Evolutionary conservation across 2,329 filamentous ascomycete species (phyloP).

Genomic region (Ophiognomonia clavigignenti-juglandacearum): DNA sequence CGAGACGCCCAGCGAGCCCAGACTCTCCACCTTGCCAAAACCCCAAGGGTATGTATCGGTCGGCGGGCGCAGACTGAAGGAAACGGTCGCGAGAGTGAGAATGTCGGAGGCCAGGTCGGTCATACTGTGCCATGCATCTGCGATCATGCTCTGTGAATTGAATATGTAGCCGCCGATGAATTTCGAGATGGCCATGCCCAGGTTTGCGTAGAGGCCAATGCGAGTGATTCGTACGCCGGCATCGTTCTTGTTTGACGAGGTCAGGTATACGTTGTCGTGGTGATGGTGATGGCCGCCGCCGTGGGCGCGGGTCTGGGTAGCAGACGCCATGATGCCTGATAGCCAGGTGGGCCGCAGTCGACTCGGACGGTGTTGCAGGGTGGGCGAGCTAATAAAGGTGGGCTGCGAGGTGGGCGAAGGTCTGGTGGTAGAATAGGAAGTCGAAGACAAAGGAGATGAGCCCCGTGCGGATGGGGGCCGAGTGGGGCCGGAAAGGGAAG

Average conservation of each 20-base stretch:
- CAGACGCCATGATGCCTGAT: slow-evolving; percentile 21
- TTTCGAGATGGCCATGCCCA: slow-evolving; percentile 91
- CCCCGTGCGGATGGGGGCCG: slow-evolving; percentile 19
- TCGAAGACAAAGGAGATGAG: slow-evolving; percentile 13
- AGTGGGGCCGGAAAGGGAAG: slow-evolving; percentile 15
- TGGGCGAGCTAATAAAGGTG: slow-evolving; percentile 12
- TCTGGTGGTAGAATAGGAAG: slow-evolving; percentile 7
- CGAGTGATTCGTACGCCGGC: slow-evolving; percentile 91
- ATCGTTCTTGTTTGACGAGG: slow-evolving; percentile 80
- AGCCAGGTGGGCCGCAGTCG: slow-evolving; percentile 18
- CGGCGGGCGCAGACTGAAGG: slow-evolving; percentile 83
- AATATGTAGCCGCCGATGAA: slow-evolving; percentile 89
- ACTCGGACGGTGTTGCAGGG: slow-evolving; percentile 11
- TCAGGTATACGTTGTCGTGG: slow-evolving; percentile 78
- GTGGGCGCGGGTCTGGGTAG: slow-evolving; percentile 34
- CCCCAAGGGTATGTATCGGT: slow-evolving; percentile 81
- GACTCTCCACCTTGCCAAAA: slow-evolving; percentile 95
- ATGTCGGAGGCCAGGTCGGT: slow-evolving; percentile 94
- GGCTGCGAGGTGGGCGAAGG: slow-evolving; percentile 6
- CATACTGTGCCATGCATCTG: slow-evolving; percentile 92
- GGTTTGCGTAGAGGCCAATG: slow-evolving; percentile 81
- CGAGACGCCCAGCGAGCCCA: slow-evolving; percentile 90
- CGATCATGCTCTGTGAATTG: slow-evolving; percentile 88
- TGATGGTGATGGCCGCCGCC: slow-evolving; percentile 46
- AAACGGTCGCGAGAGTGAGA: slow-evolving; percentile 89